Evolutionary conservation across 768 basidiomycete species (phyloP).

Genomic region (Pleurotus tuber-regium): DNA sequence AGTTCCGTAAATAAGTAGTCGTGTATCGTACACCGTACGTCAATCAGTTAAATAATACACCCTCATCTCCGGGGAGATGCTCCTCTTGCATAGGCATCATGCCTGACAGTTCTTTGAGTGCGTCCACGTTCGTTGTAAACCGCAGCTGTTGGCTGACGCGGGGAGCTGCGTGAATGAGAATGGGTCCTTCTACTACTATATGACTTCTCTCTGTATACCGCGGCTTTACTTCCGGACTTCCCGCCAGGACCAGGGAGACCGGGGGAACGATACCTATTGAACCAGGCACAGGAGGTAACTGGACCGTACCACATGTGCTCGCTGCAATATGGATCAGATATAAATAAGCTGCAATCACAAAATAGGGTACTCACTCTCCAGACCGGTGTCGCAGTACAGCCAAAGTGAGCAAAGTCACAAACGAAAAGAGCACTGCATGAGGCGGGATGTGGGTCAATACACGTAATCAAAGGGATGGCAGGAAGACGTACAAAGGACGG

Average conservation of each 20-base stretch:
- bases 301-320: slow-evolving; percentile 67
- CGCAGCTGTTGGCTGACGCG: slow-evolving; percentile 6
- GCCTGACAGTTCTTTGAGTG: slow-evolving; percentile 3
- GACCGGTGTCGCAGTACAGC: slow-evolving; percentile 8
- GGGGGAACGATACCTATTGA: slow-evolving; percentile 38
- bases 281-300: slow-evolving; percentile 73
- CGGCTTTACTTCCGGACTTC: slow-evolving; percentile 23
- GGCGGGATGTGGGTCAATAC: background rate
- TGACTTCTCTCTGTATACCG: slow-evolving; percentile 3
- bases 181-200: background rate
- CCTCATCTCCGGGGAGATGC: slow-evolving; percentile 8
- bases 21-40: background rate
- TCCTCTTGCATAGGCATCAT: slow-evolving; percentile 9
- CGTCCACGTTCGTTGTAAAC: slow-evolving; percentile 7
- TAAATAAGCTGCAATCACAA: background rate
- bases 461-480: background rate
- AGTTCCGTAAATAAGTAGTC: slow-evolving; percentile 7
- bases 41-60: slow-evolving; percentile 2
- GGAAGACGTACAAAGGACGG: slow-evolving; percentile 54
- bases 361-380: slow-evolving; percentile 6
- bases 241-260: slow-evolving; percentile 21
- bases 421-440: slow-evolving; percentile 7
- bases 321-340: background rate
- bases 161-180: slow-evolving; percentile 1
- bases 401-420: slow-evolving; percentile 3